Conservation (phyloP, 1,284 basidiomycete genomes). For the Chalciporus sp. region DNA sequence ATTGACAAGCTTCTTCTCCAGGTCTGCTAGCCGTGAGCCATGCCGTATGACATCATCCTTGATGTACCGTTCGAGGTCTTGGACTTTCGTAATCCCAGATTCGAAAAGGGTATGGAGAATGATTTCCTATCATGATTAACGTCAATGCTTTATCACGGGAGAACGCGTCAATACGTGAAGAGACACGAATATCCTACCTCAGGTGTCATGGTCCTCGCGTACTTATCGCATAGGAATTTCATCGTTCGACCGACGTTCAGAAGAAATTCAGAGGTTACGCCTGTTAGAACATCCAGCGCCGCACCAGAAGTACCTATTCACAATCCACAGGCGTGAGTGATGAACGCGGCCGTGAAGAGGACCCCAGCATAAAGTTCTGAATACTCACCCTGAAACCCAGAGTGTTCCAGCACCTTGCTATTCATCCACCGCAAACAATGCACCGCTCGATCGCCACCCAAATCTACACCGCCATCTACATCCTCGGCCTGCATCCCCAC, state of each 20-base stretch:
- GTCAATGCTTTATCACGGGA: slow-evolving; percentile 7
- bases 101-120: slow-evolving; percentile 89
- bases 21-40: slow-evolving; percentile 72
- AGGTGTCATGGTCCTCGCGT: slow-evolving; percentile 74
- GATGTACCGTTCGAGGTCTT: slow-evolving; percentile 85
- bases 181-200: slow-evolving; percentile 57
- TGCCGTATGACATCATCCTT: slow-evolving; percentile 88
- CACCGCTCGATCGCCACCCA: slow-evolving; percentile 55
- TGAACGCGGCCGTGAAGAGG: not conserved
- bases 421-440: slow-evolving; percentile 72
- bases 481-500: slow-evolving; percentile 28
- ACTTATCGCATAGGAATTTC: slow-evolving; percentile 80
- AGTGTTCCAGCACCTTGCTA: slow-evolving; percentile 79
- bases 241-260: slow-evolving; percentile 87
- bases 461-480: slow-evolving; percentile 31
- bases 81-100: slow-evolving; percentile 76
- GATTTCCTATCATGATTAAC: slow-evolving; percentile 68
- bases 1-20: slow-evolving; percentile 83
- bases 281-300: slow-evolving; percentile 80
- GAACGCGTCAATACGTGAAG: not conserved
- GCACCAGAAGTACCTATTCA: slow-evolving; percentile 60
- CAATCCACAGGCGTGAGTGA: slow-evolving; percentile 9
- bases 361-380: not conserved
- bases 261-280: slow-evolving; percentile 82
- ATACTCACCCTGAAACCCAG: slow-evolving; percentile 83